Conservation (phyloP, 306 rosid genomes). For the Dicorynia guianensis region DNA sequence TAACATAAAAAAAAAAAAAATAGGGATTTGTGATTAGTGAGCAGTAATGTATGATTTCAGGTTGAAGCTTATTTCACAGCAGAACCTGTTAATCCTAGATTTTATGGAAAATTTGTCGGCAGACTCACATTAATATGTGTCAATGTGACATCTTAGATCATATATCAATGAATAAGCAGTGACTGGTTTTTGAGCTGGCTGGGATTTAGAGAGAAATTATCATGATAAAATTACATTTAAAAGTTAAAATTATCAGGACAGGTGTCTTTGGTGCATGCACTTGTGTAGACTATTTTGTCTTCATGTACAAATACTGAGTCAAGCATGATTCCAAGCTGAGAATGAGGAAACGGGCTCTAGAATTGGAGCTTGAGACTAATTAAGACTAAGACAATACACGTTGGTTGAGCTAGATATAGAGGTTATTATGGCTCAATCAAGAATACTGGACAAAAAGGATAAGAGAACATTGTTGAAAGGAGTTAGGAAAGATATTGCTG, state of each 20-base stretch:
- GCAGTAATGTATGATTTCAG: not conserved
- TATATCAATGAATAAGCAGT: not conserved
- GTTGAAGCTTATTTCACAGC: not conserved
- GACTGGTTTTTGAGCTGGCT: not conserved
- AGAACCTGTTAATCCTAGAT: not conserved
- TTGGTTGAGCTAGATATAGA: slow-evolving; percentile 1
- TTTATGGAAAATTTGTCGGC: not conserved
- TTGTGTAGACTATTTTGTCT: slow-evolving; percentile 7
- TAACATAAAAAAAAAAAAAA: too few species aligned
- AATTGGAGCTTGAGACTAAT: not conserved
- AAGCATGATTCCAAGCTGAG: not conserved
- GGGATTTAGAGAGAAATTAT: not conserved
- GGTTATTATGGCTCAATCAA: slow-evolving; percentile 12
- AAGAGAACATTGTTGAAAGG: slow-evolving; percentile 23
- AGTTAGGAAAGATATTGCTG: slow-evolving; percentile 11
- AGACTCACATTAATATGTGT: not conserved
- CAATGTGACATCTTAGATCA: not conserved
- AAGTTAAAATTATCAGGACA: slow-evolving; percentile 6
- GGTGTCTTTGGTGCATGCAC: not conserved
- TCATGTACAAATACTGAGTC: slow-evolving; percentile 9
- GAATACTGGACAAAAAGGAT: not conserved
- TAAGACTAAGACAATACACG: not conserved
- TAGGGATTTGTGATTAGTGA: too few species aligned
- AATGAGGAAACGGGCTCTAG: slow-evolving; percentile 22
- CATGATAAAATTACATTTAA: not conserved